A percentile compares a stretch with the other conserved stretches of the same genome.
phyloP scores from a whole-genome alignment of 2,329 filamentous ascomycete genomes.

The Cercospora nicotianae region DNA sequence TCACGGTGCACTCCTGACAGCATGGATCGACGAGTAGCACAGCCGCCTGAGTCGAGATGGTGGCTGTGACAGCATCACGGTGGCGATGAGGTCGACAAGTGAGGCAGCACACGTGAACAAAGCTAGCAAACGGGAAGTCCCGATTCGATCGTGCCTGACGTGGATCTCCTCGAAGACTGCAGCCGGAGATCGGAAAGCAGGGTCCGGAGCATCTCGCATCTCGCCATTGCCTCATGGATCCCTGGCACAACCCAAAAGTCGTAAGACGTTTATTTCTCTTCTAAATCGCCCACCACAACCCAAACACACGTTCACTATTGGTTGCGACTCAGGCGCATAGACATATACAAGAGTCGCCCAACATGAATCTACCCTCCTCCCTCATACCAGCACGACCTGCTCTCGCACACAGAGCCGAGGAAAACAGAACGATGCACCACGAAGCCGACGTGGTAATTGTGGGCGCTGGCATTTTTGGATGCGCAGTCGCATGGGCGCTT shows the following conservation, averaged over 20 bases:
- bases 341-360: slow-evolving; percentile 9
- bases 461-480: slow-evolving; percentile 87
- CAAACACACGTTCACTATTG: slow-evolving; percentile 1
- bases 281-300: background rate
- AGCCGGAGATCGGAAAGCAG: background rate
- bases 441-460: slow-evolving; percentile 84
- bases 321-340: slow-evolving; percentile 1
- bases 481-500: slow-evolving; percentile 78
- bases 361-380: slow-evolving; percentile 11
- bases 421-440: slow-evolving; percentile 56
- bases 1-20: background rate
- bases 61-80: background rate
- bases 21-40: background rate
- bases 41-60: background rate
- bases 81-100: background rate
- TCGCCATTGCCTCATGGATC: slow-evolving; percentile 4
- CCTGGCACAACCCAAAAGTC: slow-evolving; percentile 3
- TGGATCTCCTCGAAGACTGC: background rate
- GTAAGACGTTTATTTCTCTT: slow-evolving; percentile 5
- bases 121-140: background rate
- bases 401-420: slow-evolving; percentile 29
- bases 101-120: background rate
- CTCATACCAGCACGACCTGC: slow-evolving; percentile 18
- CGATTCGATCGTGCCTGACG: slow-evolving; percentile 1
- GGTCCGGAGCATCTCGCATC: background rate